phyloP scores from a whole-genome alignment of 192 early-diverging fungal species.

The Coemansia sp. region DNA sequence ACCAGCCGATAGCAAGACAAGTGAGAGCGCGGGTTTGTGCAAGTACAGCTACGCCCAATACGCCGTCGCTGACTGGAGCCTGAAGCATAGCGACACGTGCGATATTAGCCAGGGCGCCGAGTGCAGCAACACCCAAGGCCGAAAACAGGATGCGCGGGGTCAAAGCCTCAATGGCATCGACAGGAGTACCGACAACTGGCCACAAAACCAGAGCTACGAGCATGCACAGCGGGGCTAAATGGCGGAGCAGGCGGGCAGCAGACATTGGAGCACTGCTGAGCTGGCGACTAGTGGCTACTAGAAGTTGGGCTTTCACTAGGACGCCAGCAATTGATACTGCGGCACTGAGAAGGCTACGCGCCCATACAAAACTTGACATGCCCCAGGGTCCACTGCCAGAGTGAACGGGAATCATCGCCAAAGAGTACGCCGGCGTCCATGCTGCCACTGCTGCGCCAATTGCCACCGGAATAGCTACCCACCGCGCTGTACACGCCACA shows the following conservation, averaged over 20 bases:
- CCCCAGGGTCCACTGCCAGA: background rate
- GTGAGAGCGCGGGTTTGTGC: constrained; percentile 19
- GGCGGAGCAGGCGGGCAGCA: constrained; percentile 21
- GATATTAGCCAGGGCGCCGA: constrained; percentile 27
- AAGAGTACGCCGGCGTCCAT: constrained; percentile 29
- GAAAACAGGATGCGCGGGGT: constrained; percentile 4
- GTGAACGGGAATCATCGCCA: constrained; percentile 7
- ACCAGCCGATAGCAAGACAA: constrained; percentile 47
- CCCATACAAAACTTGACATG: background rate
- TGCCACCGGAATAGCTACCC: background rate
- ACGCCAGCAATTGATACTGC: constrained; percentile 16
- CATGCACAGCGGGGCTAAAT: constrained; percentile 44
- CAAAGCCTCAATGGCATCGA: constrained; percentile 20
- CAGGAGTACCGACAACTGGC: constrained; percentile 34
- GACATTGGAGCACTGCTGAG: constrained; percentile 21
- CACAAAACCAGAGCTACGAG: constrained; percentile 34
- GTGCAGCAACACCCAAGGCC: constrained; percentile 20
- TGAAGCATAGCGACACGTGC: constrained; percentile 25
- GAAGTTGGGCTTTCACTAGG: constrained; percentile 13
- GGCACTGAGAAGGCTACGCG: constrained; percentile 6
- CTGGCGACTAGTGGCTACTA: constrained; percentile 9
- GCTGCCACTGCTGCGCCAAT: background rate
- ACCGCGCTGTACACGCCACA: background rate
- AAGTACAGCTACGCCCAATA: constrained; percentile 27
- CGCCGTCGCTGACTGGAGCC: constrained; percentile 18